These are phyloP conservation scores for Suhomyces kilbournensis DNA, from an alignment of 805 yeast genomes.

Conservation along the genomic window DNA sequence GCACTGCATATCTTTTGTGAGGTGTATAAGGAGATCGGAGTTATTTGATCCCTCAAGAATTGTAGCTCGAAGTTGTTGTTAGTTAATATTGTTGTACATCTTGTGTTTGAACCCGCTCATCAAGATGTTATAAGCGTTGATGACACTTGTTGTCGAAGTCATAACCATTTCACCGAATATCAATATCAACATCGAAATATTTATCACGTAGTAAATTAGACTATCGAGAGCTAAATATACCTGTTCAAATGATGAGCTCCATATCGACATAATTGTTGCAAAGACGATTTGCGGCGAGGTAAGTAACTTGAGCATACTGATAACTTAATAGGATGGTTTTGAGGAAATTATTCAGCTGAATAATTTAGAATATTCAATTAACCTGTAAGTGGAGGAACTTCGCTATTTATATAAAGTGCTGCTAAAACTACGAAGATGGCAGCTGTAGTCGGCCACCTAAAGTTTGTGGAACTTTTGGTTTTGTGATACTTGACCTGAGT, in stretches of 20 bases:
- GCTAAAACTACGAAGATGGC: background rate
- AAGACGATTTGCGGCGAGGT: conserved; percentile 5
- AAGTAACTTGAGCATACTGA: background rate
- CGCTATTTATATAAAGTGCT: background rate
- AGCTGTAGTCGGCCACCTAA: background rate
- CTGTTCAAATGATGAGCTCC: conserved; percentile 6
- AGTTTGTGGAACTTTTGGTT: background rate
- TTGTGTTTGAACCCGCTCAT: conserved; percentile 12
- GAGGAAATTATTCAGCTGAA: background rate
- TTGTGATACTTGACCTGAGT: background rate
- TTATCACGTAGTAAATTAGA: conserved; percentile 11
- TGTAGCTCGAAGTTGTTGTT: background rate
- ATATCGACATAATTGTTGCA: conserved; percentile 4
- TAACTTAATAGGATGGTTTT: background rate
- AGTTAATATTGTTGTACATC: conserved; percentile 17
- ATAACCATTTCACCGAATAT: conserved; percentile 9
- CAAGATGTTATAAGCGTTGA: conserved; percentile 14
- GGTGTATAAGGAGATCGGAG: background rate
- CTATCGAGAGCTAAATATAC: conserved; percentile 9
- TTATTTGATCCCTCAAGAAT: background rate
- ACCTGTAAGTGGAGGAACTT: background rate
- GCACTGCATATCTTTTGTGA: background rate
- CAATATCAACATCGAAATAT: conserved; percentile 11
- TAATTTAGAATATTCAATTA: background rate
- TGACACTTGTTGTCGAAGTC: conserved; percentile 8